Conservation (phyloP, 148 eudicot genomes). For the Rhododendron molle region DNA sequence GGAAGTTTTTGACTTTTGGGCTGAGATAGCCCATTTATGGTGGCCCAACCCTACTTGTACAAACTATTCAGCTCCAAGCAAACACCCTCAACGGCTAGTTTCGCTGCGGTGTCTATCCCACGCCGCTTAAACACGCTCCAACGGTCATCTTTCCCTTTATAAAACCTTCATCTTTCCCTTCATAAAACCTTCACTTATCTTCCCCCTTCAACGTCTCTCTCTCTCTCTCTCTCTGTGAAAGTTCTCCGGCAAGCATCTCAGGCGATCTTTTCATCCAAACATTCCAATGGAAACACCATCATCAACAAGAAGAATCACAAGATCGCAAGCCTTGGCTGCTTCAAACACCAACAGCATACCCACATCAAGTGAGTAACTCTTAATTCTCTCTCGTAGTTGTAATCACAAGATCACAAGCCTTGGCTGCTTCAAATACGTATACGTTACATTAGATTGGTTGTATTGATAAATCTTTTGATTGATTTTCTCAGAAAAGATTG, state of each 20-base stretch:
- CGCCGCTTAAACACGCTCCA: neutral
- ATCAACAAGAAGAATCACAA: slow-evolving; percentile 59
- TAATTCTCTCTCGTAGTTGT: neutral
- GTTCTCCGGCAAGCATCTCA: neutral
- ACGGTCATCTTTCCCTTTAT: neutral
- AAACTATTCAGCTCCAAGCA: neutral
- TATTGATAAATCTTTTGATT: neutral
- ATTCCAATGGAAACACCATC: slow-evolving; percentile 76
- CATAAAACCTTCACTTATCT: neutral
- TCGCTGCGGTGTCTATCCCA: neutral
- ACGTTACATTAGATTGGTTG: neutral
- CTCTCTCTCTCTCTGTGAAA: neutral
- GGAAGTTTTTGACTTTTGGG: neutral
- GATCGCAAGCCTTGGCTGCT: slow-evolving; percentile 56
- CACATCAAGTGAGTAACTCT: slow-evolving; percentile 11
- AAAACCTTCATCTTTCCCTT: neutral
- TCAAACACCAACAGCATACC: slow-evolving; percentile 19
- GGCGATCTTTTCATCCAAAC: neutral
- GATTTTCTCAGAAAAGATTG: slow-evolving; percentile 38
- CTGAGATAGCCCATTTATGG: neutral
- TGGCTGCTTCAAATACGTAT: neutral
- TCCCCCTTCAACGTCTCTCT: neutral
- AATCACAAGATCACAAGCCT: no score
- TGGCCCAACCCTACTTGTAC: neutral
- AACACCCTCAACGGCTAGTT: neutral